Conservation (phyloP, 495 filamentous ascomycete genomes). For the Lasiosphaeris hirsuta region DNA sequence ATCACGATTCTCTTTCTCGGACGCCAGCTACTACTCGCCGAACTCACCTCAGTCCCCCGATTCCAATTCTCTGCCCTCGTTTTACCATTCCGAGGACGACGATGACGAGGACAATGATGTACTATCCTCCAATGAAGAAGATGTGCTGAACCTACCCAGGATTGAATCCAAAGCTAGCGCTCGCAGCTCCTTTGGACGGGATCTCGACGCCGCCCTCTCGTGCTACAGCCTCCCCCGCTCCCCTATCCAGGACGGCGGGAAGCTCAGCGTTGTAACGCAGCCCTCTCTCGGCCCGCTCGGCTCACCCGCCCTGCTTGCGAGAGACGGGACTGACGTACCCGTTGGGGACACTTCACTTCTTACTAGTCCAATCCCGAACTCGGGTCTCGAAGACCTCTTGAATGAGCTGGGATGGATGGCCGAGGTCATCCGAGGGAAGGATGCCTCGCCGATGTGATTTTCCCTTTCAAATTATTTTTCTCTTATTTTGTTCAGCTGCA, state of each 20-base stretch:
- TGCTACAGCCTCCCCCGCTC: conserved; percentile 42
- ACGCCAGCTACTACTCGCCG: conserved; percentile 7
- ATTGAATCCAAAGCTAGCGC: not conserved
- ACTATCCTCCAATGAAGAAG: conserved; percentile 10
- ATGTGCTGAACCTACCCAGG: not conserved
- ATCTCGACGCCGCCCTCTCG: conserved; percentile 31
- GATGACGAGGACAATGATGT: conserved; percentile 26
- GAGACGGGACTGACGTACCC: conserved; percentile 26
- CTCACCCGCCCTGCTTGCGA: conserved; percentile 28
- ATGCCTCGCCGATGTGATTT: conserved; percentile 14
- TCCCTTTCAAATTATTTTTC: not conserved
- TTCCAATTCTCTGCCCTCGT: conserved; percentile 32
- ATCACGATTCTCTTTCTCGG: conserved; percentile 17
- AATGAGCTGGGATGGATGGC: conserved; percentile 47
- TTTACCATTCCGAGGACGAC: conserved; percentile 44
- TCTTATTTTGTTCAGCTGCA: not conserved
- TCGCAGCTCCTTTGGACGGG: conserved; percentile 20
- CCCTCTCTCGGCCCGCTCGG: conserved; percentile 23
- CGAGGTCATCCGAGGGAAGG: conserved; percentile 33
- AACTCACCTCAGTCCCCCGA: conserved; percentile 20
- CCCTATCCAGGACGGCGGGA: conserved; percentile 19
- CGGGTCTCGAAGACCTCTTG: conserved; percentile 41
- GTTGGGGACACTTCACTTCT: conserved; percentile 27
- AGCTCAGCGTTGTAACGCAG: conserved; percentile 9
- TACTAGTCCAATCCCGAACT: conserved; percentile 32